Percentiles rank a stretch among this genome's conserved stretches.
These are phyloP conservation scores for Fusarium burgessii DNA, from an alignment of 2,329 filamentous ascomycete species.

Conservation along the genomic window DNA sequence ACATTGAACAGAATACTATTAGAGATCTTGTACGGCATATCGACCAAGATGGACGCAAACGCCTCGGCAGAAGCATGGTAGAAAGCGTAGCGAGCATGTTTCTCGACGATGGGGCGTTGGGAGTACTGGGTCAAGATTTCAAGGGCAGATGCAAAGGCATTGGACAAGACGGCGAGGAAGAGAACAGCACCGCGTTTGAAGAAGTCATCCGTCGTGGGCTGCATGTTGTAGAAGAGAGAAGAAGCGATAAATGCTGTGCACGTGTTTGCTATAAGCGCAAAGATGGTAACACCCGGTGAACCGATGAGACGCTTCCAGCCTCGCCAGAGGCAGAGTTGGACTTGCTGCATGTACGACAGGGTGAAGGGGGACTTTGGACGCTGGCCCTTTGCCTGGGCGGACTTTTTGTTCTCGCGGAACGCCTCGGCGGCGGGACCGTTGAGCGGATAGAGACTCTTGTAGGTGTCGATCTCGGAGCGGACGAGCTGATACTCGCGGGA, in stretches of 20 bases:
- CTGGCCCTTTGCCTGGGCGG: constrained; percentile 50
- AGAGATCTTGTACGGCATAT: constrained; percentile 58
- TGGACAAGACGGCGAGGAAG: constrained; percentile 67
- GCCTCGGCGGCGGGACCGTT: constrained; percentile 40
- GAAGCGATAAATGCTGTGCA: constrained; percentile 29
- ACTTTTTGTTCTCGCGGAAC: constrained; percentile 45
- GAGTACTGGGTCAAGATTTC: constrained; percentile 56
- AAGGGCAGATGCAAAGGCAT: constrained; percentile 58
- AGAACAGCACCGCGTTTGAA: constrained; percentile 58
- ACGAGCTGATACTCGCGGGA: constrained; percentile 37
- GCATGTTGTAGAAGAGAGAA: constrained; percentile 37
- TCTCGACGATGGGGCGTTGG: constrained; percentile 55
- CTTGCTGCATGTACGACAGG: constrained; percentile 60
- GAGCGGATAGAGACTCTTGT: constrained; percentile 45
- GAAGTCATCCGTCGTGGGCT: constrained; percentile 28
- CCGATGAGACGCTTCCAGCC: constrained; percentile 55
- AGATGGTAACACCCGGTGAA: constrained; percentile 38
- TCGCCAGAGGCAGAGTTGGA: constrained; percentile 57
- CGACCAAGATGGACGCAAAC: constrained; percentile 54
- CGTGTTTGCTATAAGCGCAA: constrained; percentile 20
- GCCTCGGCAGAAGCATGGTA: constrained; percentile 54
- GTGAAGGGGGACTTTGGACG: constrained; percentile 62
- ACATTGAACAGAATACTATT: constrained; percentile 58
- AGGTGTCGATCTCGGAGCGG: constrained; percentile 49
- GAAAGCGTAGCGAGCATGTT: constrained; percentile 56